Base-by-base conservation (phyloP, 2,329 filamentous ascomycete genomes). In the Stagonosporopsis tanaceti region DNA sequence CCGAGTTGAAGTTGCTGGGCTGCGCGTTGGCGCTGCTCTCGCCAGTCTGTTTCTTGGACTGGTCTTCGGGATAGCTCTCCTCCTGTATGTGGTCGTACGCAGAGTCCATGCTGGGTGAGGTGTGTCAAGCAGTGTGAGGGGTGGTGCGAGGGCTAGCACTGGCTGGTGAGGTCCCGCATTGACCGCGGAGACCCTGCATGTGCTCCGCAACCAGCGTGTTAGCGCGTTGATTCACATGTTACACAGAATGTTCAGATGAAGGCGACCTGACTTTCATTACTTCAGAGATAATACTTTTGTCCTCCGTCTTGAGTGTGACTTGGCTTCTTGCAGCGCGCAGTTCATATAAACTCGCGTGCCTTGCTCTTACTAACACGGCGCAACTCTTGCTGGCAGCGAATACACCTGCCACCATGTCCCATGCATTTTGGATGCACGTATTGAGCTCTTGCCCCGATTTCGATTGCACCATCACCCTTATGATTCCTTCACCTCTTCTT, bases 31-130 rank as follows among this genome's bases (percentile, higher is more conserved):
- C 55, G 65, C 65, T 65, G 64, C 67, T 76, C 60, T 81, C 79
- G 62, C 82, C 80, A 34, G 68, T 73, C 35, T 80, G 79, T 63
- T 81, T 77, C 64, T 84, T 82, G 50, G 79, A 76, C 32, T 70
- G 59, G 60, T 85, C 81, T 58, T 81, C 74, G 4, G 80, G 77
- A 25, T 80, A 78, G 66, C 91, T 85, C 76, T 95, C 89, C 80
- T 97, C 92, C 75, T 92, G 89, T 70, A 98, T 96, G 77, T 97
- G 93, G 74, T 99, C 95, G 84, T 98, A 99, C 41, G 93, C 93
- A 72, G 96, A 84, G 85, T 99, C 95, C 95, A 99, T 98, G 50
- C 46, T 62, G 48, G 47, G 48, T 8, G 38, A 11, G 14, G 42
- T 28, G 14, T 24, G 47, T 15, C 41, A 38, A 6, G 42, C 34